Evolutionary conservation across 208 protist species (phyloP), one percentile per base, ranked within the genome.

Genomic region (Trypanosoma brucei): DNA sequence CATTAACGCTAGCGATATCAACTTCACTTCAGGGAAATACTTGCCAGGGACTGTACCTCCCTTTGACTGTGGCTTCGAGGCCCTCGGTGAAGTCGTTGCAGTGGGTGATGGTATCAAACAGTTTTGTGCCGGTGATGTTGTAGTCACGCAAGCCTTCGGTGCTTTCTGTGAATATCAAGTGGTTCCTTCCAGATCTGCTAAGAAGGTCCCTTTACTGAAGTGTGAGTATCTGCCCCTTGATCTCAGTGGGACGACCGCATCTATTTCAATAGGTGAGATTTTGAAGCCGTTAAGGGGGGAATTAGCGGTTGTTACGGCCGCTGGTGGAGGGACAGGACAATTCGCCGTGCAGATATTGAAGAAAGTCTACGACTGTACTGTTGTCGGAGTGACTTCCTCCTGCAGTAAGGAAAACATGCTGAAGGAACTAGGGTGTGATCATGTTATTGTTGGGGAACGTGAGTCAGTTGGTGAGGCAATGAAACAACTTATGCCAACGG

Each of bases 271-370:
- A n/a, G 75, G 75, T 55, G 66, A 91, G 7, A 75, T 92, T 35
- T 55, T 89, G 42, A 70, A 84, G 59, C 85, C 87, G 11, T 67
- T 83, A 70, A 67, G 58, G 38, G 85, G 86, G 30, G 91, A 94
- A 58, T 67, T 81, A 7, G 88, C 90, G 13, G 55, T 96, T 9
- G 90, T 96, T 49, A 94, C 86, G 44, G 93, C 93, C 2, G 94
- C 94, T 0, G 77, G 85, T 1, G 94, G 94, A 35, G 94, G 91
- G 36, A 96, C 91, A 1, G 94, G 94, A 7, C 84, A 88, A 38
- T 95, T 95, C 59, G 89, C 90, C 4, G 83, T 89, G 38, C 94
- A 97, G 75, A 72, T 96, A 39, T 85, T 94, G 13, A 84, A 94
- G 73, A 58, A 78, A 45, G 59, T 92, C 33, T 93, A 93, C 54